A percentile compares a stretch with the other conserved stretches of the same genome.
Conservation (phyloP, 441 rosid genomes). For the Brassica balearica region DNA sequence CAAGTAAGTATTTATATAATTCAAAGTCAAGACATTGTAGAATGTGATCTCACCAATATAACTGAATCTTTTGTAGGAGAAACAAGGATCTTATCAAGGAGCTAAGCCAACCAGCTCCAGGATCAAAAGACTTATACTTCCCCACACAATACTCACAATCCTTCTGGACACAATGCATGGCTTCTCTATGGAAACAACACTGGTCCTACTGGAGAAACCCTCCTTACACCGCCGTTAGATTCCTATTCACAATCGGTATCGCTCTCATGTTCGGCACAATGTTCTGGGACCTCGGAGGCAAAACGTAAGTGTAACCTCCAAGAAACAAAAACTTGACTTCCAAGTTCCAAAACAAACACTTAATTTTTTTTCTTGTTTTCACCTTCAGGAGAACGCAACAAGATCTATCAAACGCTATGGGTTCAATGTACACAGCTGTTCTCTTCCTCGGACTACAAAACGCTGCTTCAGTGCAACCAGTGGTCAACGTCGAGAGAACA, state of each 20-base stretch:
- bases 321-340: not conserved
- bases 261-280: slow-evolving; percentile 76
- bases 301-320: slow-evolving; percentile 51
- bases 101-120: slow-evolving; percentile 62
- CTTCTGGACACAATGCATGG: slow-evolving; percentile 62
- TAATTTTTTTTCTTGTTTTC: not conserved
- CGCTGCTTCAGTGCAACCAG: slow-evolving; percentile 67
- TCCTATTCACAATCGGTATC: slow-evolving; percentile 64
- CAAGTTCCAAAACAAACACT: not conserved
- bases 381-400: slow-evolving; percentile 45
- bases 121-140: slow-evolving; percentile 69
- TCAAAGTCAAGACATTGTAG: not conserved
- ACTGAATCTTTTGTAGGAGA: slow-evolving; percentile 52
- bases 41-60: slow-evolving; percentile 11
- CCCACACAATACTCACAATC: slow-evolving; percentile 66
- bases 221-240: slow-evolving; percentile 73
- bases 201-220: slow-evolving; percentile 92
- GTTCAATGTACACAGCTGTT: slow-evolving; percentile 79
- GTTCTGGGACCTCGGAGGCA: slow-evolving; percentile 80
- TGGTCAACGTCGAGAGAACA: slow-evolving; percentile 76
- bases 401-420: slow-evolving; percentile 80
- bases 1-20: slow-evolving; percentile 49
- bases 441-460: slow-evolving; percentile 74
- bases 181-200: slow-evolving; percentile 87
- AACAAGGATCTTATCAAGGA: slow-evolving; percentile 70